Percentiles rank a stretch among this genome's conserved stretches.
phyloP scores from a whole-genome alignment of 345 rosid genomes.

The Citrus inodora region DNA sequence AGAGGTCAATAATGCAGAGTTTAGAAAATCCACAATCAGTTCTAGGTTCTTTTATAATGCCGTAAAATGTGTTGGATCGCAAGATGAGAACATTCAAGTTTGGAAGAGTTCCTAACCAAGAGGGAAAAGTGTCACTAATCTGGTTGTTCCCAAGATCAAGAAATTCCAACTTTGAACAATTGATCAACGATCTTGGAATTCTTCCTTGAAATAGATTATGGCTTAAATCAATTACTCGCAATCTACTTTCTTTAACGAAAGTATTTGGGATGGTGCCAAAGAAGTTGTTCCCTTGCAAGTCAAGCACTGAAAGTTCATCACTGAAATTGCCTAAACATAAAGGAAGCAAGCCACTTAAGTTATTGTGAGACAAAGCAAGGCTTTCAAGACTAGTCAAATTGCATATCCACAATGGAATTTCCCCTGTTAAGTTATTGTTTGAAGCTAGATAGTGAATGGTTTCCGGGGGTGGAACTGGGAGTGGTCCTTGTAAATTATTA shows the following conservation, averaged over 20 bases:
- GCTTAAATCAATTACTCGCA: not conserved
- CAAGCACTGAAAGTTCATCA: not conserved
- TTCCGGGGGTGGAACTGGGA: slow-evolving; percentile 17
- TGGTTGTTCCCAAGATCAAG: not conserved
- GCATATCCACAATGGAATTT: not conserved
- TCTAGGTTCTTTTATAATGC: not conserved
- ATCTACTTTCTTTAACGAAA: not conserved
- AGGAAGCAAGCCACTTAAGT: slow-evolving; percentile 10
- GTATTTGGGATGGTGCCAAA: not conserved
- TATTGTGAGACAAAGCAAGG: slow-evolving; percentile 14
- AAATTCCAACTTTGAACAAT: not conserved
- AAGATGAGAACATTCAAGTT: not conserved
- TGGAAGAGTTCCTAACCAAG: not conserved
- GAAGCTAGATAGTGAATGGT: not conserved
- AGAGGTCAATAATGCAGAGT: slow-evolving; percentile 12
- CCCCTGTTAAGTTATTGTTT: slow-evolving; percentile 3
- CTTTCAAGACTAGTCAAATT: not conserved
- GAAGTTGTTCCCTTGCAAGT: not conserved
- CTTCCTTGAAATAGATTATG: not conserved
- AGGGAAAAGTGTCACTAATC: not conserved
- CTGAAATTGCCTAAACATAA: slow-evolving; percentile 1
- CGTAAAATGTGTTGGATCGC: not conserved
- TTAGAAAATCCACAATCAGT: not conserved
- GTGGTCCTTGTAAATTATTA: slow-evolving; percentile 13
- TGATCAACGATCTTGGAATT: not conserved